A percentile compares a stretch with the other conserved stretches of the same genome.
phyloP scores from a whole-genome alignment of 495 filamentous ascomycete genomes.

The Neurospora tetraspora region DNA sequence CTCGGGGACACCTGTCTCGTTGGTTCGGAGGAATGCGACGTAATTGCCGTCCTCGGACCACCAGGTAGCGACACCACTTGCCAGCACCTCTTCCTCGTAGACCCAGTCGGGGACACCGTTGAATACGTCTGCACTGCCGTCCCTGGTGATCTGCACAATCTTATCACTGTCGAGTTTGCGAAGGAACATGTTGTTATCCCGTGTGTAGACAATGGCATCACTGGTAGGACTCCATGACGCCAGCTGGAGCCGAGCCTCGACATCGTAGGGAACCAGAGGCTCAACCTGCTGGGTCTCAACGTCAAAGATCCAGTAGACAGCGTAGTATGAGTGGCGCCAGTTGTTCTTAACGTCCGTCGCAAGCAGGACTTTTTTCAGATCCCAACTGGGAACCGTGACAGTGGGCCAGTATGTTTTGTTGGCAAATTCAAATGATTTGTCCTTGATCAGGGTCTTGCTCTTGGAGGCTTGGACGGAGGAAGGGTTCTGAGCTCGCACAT shows the following conservation, averaged over 20 bases:
- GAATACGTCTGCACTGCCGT: constrained; percentile 80
- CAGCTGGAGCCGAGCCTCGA: constrained; percentile 63
- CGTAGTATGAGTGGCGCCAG: constrained; percentile 84
- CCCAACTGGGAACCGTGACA: constrained; percentile 63
- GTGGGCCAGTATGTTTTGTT: constrained; percentile 40
- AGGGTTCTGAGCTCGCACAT: constrained; percentile 50
- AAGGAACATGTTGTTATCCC: constrained; percentile 80
- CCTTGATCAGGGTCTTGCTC: constrained; percentile 65
- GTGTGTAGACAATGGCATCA: constrained; percentile 74
- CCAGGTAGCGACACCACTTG: constrained; percentile 77
- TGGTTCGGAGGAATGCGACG: constrained; percentile 83
- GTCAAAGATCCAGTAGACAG: constrained; percentile 87
- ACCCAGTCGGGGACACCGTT: constrained; percentile 99
- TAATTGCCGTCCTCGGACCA: constrained; percentile 84
- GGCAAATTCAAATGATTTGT: constrained; percentile 47
- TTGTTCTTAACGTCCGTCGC: constrained; percentile 59
- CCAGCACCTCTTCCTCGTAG: constrained; percentile 93
- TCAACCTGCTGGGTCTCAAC: constrained; percentile 71
- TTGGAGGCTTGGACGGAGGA: constrained; percentile 29
- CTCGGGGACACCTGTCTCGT: constrained; percentile 84
- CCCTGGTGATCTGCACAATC: constrained; percentile 67
- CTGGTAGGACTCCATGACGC: constrained; percentile 85
- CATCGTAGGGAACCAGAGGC: constrained; percentile 62
- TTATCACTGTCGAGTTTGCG: constrained; percentile 48
- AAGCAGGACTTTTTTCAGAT: constrained; percentile 77